These are phyloP conservation scores for Thelephora aurantiotincta DNA, from an alignment of 768 basidiomycete species.

Conservation along the genomic window DNA sequence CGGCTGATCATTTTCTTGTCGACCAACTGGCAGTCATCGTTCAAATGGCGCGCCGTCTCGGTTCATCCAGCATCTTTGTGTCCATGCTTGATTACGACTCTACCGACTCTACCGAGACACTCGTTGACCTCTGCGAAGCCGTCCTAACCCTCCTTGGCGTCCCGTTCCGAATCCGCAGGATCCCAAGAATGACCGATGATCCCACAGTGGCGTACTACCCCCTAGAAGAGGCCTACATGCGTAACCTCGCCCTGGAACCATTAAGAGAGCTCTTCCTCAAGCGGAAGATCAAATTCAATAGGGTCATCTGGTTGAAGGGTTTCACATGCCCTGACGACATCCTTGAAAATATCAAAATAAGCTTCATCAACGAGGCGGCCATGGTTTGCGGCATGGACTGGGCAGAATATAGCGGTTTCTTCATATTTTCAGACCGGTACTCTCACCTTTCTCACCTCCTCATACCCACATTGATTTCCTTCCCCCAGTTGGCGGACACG, in stretches of 20 bases:
- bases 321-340: slow-evolving; percentile 99
- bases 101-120: slow-evolving; percentile 85
- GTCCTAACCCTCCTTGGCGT: slow-evolving; percentile 88
- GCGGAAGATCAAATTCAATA: slow-evolving; percentile 69
- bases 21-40: slow-evolving; percentile 98
- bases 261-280: slow-evolving; percentile 67
- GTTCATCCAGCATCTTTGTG: slow-evolving; percentile 83
- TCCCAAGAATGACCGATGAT: slow-evolving; percentile 86
- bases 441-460: neutral
- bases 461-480: slow-evolving; percentile 1
- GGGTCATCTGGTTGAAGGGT: slow-evolving; percentile 96
- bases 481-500: slow-evolving; percentile 80
- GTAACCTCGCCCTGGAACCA: slow-evolving; percentile 88
- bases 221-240: slow-evolving; percentile 84
- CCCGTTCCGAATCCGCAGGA: slow-evolving; percentile 84
- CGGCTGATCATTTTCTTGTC: slow-evolving; percentile 96
- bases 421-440: slow-evolving; percentile 94
- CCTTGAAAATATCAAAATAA: slow-evolving; percentile 87
- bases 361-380: slow-evolving; percentile 80
- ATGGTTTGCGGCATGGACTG: slow-evolving; percentile 99
- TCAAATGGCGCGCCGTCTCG: slow-evolving; percentile 84
- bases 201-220: slow-evolving; percentile 88
- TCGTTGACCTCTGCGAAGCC: slow-evolving; percentile 90
- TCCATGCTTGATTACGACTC: slow-evolving; percentile 98
- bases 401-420: slow-evolving; percentile 95